Evolutionary conservation across 2,329 filamentous ascomycete genomes (phyloP), one percentile per base, ranked within the genome.

Genomic region (Pyrenochaeta sp.): DNA sequence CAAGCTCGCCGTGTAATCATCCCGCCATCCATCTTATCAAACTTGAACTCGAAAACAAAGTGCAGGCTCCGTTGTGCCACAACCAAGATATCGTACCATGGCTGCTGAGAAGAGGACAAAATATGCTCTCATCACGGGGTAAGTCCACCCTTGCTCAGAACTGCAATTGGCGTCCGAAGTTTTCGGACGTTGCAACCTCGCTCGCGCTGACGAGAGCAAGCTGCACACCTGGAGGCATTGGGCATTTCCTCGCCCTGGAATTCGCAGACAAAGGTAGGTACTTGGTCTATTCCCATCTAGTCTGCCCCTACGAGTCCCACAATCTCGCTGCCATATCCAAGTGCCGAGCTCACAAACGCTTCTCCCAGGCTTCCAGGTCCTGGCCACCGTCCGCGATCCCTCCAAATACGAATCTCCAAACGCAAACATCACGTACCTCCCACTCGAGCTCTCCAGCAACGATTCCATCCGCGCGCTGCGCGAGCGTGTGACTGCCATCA

Each of bases 191-290:
- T 24, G n/a, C 10, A 6, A 23, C 2, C 18, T 13, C 18, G 24
- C 37, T 24, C 10, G 6, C 20, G 41, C 55, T 61, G 26, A 66
- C 48, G 23, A 19, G 20, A 47, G 18, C 31, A 76, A n/a, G 76
- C 29, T 77, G 79, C 60, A 77, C 74, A 2, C 77, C 80, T 6
- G 80, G 81, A 26, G 80, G 81, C 32, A 84, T 85, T 49, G 83
- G 83, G 19, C 77, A 85, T 57, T 77, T 77, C 11, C 73, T 86
- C 10, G 81, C 81, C 1, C 72, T 74, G 13, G 80, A 84, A 56
- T 85, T 85, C 59, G 74, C 81, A 42, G 67, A 63, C 20, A 65
- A 72, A 55, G 73, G 73, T 67, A 18, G 23, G 35, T 35, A 7
- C n/a, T 17, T n/a, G n/a, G n/a, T n/a, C n/a, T n/a, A n/a, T n/a